phyloP scores from a whole-genome alignment of 139 green algal genomes.

The Chlorella sp. region DNA sequence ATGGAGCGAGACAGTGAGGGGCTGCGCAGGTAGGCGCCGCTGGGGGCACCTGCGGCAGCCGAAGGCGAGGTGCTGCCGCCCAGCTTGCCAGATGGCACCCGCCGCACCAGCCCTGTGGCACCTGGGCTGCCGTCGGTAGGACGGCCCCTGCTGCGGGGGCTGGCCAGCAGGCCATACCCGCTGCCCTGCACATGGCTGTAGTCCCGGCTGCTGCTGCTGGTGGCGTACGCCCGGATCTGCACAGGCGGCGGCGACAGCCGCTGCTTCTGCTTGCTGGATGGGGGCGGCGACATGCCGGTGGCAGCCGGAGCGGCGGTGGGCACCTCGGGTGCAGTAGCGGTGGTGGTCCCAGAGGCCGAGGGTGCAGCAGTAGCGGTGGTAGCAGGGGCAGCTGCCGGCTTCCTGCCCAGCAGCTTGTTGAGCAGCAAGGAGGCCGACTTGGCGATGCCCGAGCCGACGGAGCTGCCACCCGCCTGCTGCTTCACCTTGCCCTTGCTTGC shows the following conservation, averaged over 20 bases:
- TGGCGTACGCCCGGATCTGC: neutral
- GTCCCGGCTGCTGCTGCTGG: neutral
- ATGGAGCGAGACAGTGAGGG: neutral
- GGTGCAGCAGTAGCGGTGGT: neutral
- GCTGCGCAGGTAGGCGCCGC: neutral
- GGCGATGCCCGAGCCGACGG: neutral
- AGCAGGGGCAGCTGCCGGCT: neutral
- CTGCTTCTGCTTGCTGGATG: neutral
- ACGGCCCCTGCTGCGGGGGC: too few species aligned
- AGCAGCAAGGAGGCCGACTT: slow-evolving; percentile 19
- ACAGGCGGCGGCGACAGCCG: neutral
- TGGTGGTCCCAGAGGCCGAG: too few species aligned
- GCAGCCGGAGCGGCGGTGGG: neutral
- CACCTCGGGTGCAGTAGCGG: neutral
- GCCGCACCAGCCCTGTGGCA: neutral
- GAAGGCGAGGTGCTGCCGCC: neutral
- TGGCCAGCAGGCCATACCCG: too few species aligned
- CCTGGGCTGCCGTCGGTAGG: neutral
- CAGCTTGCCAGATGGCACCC: neutral
- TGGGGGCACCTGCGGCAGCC: neutral
- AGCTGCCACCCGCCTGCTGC: too few species aligned
- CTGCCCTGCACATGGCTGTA: neutral
- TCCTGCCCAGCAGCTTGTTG: slow-evolving; percentile 27
- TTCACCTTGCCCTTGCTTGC: neutral
- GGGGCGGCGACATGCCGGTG: too few species aligned